Percentiles rank a stretch among this genome's conserved stretches.
Evolutionary conservation across 257 asterid genomes (phyloP).

Genomic region (Paraleonurus japonicus): DNA sequence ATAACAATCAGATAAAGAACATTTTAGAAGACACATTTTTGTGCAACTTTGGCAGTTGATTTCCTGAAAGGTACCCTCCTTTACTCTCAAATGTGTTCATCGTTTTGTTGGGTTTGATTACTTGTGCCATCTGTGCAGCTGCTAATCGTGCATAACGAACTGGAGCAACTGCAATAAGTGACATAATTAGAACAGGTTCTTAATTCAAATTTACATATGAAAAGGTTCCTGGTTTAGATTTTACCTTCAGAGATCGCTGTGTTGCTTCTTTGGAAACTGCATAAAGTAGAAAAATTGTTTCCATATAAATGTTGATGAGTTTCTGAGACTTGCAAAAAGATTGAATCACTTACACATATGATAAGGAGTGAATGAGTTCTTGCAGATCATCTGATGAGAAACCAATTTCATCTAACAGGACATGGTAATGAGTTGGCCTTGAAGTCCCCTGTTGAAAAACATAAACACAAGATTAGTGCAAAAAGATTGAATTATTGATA

Average conservation of each 20-base stretch:
- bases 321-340: not conserved
- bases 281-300: not conserved
- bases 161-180: constrained; percentile 43
- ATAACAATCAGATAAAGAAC: constrained; percentile 40
- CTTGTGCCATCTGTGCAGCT: constrained; percentile 37
- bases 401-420: constrained; percentile 48
- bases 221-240: too few species aligned
- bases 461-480: not conserved
- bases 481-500: not conserved
- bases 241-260: constrained; percentile 52
- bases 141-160: constrained; percentile 47
- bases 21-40: constrained; percentile 38
- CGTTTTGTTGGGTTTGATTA: constrained; percentile 27
- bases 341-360: constrained; percentile 37
- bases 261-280: constrained; percentile 53
- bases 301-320: not conserved
- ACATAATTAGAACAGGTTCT: not conserved
- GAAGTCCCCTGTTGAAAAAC: constrained; percentile 40
- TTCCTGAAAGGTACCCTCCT: not conserved
- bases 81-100: not conserved
- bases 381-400: constrained; percentile 48
- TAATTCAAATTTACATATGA: not conserved
- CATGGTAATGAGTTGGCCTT: constrained; percentile 49
- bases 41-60: constrained; percentile 43
- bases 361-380: constrained; percentile 42